Base-by-base conservation (phyloP, 2,329 filamentous ascomycete genomes). In the Fusarium zealandicum region DNA sequence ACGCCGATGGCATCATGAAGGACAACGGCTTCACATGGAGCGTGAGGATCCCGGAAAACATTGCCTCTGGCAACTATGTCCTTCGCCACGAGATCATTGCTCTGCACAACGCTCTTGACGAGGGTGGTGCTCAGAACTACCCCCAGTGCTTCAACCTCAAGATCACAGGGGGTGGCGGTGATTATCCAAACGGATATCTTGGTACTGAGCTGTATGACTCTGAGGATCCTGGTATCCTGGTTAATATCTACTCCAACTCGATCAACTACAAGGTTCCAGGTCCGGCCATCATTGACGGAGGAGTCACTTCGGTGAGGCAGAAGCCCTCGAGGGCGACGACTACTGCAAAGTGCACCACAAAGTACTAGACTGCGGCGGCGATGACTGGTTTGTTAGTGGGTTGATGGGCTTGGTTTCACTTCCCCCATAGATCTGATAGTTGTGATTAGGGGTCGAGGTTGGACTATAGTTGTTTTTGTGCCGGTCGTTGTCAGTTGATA, bases 71-170 rank as follows among this genome's bases (percentile, higher is more conserved):
- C 2, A 81, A 82, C 70, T 83, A 84, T 54, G 80, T 84, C 40
- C 73, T 84, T 31, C 78, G 81, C 7, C 79, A 83, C 62, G 81
- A 83, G 65, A 81, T 82, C 55, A 82, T 84, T 49, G 80, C 77
- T 16, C 76, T 84, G 5, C 81, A 84, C 70, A 74, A 72, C 28
- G 79, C 80, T 13, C 71, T 64, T 3, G 70, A 77, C 32, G 44
- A 63, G 25, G 62, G 73, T 6, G 76, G 76, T 39, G 80, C 80
- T 2, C 80, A 83, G 69, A 75, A 76, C 54, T 83, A 83, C 61
- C 80, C 81, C 10, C 78, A 82, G 70, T 83, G 81, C 64, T 71
- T 81, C 53, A 81, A 81, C 59, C 67, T 82, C 42, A 73, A 77
- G 63, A 72, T 82, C 50, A 75, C 71, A 13, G 78, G 80, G 11